Base-by-base conservation (phyloP, 441 rosid genomes). In the Biscutella laevigata region DNA sequence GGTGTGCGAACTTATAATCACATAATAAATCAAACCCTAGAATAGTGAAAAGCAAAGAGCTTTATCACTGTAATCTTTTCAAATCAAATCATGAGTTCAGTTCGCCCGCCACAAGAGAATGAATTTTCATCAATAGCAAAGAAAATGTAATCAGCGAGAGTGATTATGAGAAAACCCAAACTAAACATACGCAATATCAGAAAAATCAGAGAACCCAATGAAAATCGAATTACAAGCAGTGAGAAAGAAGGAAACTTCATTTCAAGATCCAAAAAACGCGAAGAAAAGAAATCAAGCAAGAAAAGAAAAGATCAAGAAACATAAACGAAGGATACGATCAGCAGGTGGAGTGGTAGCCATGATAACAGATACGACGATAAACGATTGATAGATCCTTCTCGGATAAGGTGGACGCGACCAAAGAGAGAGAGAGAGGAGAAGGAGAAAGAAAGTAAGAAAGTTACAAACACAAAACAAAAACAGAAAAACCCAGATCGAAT, bases 321-420 rank as follows among this genome's bases (percentile, higher is more conserved):
- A 29, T 47, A 33, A 7, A 13, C 6, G 59, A 76, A 80, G 84
- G 86, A 82, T 85, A 85, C 87, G 76, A 51, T 84, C 88, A 41
- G 83, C 71, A 58, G 80, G 58, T 26, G 81, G 64, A 71, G 79
- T 81, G 46, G 81, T 69, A 50, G 86, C 83, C 94, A 83, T 83
- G 75, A 53, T 12, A 59, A 0, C 11, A 22, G 61, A 45, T 38
- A 53, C 6, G 38, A 26, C 5, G 10, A 22, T 6, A 29, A 11
- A 41, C 28, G 42, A 16, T 66, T 37, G 56, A 62, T 70, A 58
- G 72, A 62, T 62, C 62, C 64, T 73, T 67, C 47, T 57, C 61
- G 60, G 69, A 45, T 20, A 39, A 26, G 6, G 40, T 50, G 44
- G 72, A 50, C 43, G 72, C 68, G 68, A 24, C 57, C 66, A 44